Base-by-base conservation (phyloP, 345 rosid species). In the Moricandia arvensis region DNA sequence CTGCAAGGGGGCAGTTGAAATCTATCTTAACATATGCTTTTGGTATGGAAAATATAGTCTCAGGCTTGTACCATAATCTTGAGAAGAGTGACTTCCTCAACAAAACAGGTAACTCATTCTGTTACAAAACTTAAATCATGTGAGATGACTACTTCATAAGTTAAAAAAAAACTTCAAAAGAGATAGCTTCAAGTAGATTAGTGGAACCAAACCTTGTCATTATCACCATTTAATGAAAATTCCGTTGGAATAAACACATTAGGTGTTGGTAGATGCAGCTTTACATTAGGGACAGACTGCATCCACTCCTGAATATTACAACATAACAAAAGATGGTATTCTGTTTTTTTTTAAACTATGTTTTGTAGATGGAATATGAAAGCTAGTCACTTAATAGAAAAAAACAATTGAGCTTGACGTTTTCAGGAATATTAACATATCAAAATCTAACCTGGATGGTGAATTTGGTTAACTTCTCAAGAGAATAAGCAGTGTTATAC, bases 241-340 rank as follows among this genome's bases (percentile, higher is more conserved):
- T 93, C 96, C 0, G 87, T 87, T 59, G 98, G 97, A 62, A 91
- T 80, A 62, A 88, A 94, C 65, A 83, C 74, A 83, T 93, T 91
- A 31, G 84, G 82, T 18, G 59, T 72, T 53, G 98, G 97, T 47
- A 93, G 85, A 80, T 74, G 87, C 81, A 93, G 51, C 58, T 87
- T 84, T 68, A 81, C 90, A 73, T 84, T 55, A 26, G 94, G 89
- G 71, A 87, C 71, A 51, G 84, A 84, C 47, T 53, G 74, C 83
- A 88, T 72, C 98, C 98, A 93, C 31, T 29, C 31, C 31, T 29
- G 31, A 29, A 29, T 29, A 29, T 21, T 21, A 21, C 24, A 21
- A 21, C 24, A 21, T 21, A 21, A 21, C 24, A 21, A 21, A 21
- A 21, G 24, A 21, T 21, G 24, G 24, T 21, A 21, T 2, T 21